A percentile compares a stretch with the other conserved stretches of the same genome.
Evolutionary conservation across 139 green algal genomes (phyloP).

Genomic region (Ettlia oleoabundans): DNA sequence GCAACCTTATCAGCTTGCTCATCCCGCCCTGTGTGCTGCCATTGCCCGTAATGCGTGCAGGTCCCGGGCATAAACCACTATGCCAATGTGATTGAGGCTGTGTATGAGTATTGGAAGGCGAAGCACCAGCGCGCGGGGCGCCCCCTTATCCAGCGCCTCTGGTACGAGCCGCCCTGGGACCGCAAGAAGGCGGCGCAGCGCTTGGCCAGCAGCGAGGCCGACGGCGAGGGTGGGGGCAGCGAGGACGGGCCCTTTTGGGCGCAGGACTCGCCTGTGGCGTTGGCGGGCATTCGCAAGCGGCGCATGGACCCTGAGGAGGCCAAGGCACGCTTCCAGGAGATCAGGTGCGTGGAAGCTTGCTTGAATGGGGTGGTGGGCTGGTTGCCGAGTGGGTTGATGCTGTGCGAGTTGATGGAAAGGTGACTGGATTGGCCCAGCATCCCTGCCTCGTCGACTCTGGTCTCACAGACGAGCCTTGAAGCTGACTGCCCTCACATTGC

Average conservation of each 20-base stretch:
- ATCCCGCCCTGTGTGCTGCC: too few relatives aligned
- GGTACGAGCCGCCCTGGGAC: constrained; percentile 64
- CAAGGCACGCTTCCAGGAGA: constrained; percentile 35
- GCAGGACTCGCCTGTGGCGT: constrained; percentile 36
- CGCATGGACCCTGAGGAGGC: constrained; percentile 43
- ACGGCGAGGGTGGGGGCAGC: constrained; percentile 19
- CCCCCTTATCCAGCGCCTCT: constrained; percentile 61
- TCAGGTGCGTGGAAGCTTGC: constrained; percentile 6
- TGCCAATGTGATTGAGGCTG: constrained; percentile 48
- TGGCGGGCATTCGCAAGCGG: constrained; percentile 41
- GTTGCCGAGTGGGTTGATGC: too few relatives aligned
- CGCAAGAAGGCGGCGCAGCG: constrained; percentile 22
- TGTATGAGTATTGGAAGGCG: constrained; percentile 95
- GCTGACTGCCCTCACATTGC: too few relatives aligned
- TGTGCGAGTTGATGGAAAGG: too few relatives aligned
- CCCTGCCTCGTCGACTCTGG: too few relatives aligned
- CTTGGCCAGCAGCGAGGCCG: neutral
- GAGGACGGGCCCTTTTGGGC: constrained; percentile 41
- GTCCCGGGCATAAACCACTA: constrained; percentile 42
- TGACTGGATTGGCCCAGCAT: too few relatives aligned
- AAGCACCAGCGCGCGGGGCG: constrained; percentile 68
- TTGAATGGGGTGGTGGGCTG: neutral
- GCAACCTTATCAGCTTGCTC: too few relatives aligned
- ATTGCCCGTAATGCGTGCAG: too few relatives aligned
- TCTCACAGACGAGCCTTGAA: too few relatives aligned